Percentiles rank a stretch among this genome's conserved stretches.
These are phyloP conservation scores for Neopestalotiopsis sp. DNA, from an alignment of 2,329 filamentous ascomycete genomes.

Conservation along the genomic window DNA sequence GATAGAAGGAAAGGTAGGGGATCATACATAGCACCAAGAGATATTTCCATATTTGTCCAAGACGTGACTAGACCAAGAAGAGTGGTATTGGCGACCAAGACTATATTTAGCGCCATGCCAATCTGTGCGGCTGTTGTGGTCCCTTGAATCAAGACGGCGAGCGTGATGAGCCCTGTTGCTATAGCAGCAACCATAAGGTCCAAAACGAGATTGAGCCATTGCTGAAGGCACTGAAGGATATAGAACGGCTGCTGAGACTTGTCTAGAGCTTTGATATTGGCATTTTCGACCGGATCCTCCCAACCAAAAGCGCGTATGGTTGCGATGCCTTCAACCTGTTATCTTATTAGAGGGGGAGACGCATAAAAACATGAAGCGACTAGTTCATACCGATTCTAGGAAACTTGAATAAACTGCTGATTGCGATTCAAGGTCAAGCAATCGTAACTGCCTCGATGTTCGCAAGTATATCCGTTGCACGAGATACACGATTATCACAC, in stretches of 20 bases:
- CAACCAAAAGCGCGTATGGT: conserved; percentile 57
- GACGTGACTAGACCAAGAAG: conserved; percentile 37
- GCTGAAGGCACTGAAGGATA: conserved; percentile 54
- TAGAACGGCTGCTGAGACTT: conserved; percentile 55
- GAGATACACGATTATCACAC: conserved; percentile 46
- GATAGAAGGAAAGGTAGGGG: background rate
- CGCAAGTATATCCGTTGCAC: conserved; percentile 58
- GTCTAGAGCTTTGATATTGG: conserved; percentile 41
- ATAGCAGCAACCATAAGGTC: conserved; percentile 55
- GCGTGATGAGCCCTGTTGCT: conserved; percentile 40
- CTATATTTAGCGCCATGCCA: conserved; percentile 42
- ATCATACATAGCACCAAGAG: conserved; percentile 39
- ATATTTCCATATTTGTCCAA: conserved; percentile 43
- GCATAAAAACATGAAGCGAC: background rate
- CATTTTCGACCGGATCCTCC: conserved; percentile 32
- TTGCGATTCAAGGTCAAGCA: conserved; percentile 60
- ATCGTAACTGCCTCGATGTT: conserved; percentile 61
- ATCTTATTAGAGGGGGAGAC: background rate
- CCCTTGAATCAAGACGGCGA: conserved; percentile 31
- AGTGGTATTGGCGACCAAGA: conserved; percentile 42
- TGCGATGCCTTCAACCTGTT: conserved; percentile 44
- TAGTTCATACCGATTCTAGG: conserved; percentile 24
- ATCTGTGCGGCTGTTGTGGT: conserved; percentile 34
- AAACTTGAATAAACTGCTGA: conserved; percentile 49
- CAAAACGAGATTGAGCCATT: conserved; percentile 58